Percentiles rank a stretch among this genome's conserved stretches.
phyloP scores from a whole-genome alignment of 2,329 filamentous ascomycete species.

The Rhynchosporium agropyri region DNA sequence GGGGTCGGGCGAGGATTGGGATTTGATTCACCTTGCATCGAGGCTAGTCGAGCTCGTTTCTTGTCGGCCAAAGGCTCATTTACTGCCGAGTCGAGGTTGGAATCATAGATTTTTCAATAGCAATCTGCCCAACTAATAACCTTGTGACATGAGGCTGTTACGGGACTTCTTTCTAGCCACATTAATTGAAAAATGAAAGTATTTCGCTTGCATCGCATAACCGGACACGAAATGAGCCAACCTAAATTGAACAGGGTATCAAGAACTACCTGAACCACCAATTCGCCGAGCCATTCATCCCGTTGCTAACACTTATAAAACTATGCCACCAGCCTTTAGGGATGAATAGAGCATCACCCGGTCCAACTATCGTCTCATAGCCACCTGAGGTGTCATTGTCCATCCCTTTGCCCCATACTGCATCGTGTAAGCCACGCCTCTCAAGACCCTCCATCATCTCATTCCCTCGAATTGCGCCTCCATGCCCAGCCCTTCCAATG shows the following conservation, averaged over 20 bases:
- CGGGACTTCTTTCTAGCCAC: no score
- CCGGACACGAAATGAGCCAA: not conserved
- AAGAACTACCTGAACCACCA: conserved; percentile 28
- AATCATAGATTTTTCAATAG: no score
- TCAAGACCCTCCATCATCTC: conserved; percentile 92
- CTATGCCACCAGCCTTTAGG: conserved; percentile 89
- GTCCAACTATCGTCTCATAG: conserved; percentile 52
- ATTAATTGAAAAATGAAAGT: no score
- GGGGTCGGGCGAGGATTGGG: no score
- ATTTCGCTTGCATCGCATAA: no score
- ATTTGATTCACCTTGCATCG: no score
- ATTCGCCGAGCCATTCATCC: conserved; percentile 52
- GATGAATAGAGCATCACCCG: conserved; percentile 76
- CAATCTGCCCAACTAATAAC: no score
- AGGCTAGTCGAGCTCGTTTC: no score
- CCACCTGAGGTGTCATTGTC: conserved; percentile 14
- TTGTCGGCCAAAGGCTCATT: no score
- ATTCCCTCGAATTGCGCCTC: conserved; percentile 60
- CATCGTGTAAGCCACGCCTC: conserved; percentile 64
- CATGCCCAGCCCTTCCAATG: conserved; percentile 44
- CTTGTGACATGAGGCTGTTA: no score
- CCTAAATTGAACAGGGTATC: not conserved
- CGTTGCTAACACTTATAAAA: conserved; percentile 63
- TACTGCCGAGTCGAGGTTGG: no score
- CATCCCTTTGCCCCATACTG: conserved; percentile 62